Percentiles rank a stretch among this genome's conserved stretches.
phyloP scores from a whole-genome alignment of 495 filamentous ascomycete species.

The Penicillium psychrofluorescens region DNA sequence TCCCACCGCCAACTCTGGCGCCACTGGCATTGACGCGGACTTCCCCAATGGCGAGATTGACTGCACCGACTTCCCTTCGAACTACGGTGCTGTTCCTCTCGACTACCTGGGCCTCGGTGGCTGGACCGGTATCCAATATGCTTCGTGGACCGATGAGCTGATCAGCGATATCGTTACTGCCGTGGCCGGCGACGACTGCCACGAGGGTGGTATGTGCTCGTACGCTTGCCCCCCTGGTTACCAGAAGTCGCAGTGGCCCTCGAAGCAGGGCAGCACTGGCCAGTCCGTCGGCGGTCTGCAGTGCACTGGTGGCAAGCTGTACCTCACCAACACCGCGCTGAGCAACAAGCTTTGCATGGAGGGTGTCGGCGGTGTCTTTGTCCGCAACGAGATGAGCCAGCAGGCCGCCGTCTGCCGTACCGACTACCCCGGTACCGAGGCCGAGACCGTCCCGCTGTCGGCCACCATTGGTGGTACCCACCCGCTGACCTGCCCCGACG shows the following conservation, averaged over 20 bases:
- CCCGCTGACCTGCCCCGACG: slow-evolving; percentile 66
- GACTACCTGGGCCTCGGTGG: slow-evolving; percentile 62
- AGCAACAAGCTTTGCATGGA: slow-evolving; percentile 66
- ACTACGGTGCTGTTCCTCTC: slow-evolving; percentile 72
- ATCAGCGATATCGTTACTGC: slow-evolving; percentile 56
- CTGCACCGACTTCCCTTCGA: slow-evolving; percentile 70
- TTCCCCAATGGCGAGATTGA: slow-evolving; percentile 73
- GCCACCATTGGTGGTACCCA: slow-evolving; percentile 46
- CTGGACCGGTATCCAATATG: slow-evolving; percentile 75
- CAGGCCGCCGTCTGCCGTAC: slow-evolving; percentile 82
- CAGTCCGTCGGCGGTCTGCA: slow-evolving; percentile 85
- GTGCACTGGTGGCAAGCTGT: slow-evolving; percentile 69
- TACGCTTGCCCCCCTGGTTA: slow-evolving; percentile 90
- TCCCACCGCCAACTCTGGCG: slow-evolving; percentile 5
- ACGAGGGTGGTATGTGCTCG: slow-evolving; percentile 67
- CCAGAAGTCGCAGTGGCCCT: slow-evolving; percentile 90
- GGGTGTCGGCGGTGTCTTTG: slow-evolving; percentile 61
- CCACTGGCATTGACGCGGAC: slow-evolving; percentile 40
- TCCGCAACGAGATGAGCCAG: slow-evolving; percentile 62
- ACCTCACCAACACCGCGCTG: slow-evolving; percentile 61
- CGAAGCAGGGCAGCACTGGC: slow-evolving; percentile 66
- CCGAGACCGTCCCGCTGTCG: slow-evolving; percentile 71
- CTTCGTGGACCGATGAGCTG: slow-evolving; percentile 26
- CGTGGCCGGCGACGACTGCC: slow-evolving; percentile 50
- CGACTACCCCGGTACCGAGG: slow-evolving; percentile 87